Percentiles rank a stretch among this genome's conserved stretches.
These are phyloP conservation scores for Infundibulicybe gibba DNA, from an alignment of 768 basidiomycete genomes.

Conservation along the genomic window DNA sequence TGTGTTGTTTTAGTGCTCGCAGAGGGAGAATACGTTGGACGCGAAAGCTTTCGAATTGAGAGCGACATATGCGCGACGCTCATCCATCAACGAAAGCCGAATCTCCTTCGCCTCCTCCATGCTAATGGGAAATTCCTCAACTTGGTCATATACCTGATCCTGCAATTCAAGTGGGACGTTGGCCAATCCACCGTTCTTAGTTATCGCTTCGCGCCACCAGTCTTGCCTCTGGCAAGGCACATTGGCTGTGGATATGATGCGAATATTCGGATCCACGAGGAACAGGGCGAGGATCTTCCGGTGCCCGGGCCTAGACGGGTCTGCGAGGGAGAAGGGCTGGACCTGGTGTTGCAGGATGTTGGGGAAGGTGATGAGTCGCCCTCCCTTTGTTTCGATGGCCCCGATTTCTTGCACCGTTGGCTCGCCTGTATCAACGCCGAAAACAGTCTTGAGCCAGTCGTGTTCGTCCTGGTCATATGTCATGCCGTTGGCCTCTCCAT, in stretches of 20 bases:
- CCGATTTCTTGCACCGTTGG: constrained; percentile 5
- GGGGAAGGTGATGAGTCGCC: constrained; percentile 11
- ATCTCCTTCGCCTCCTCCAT: not conserved
- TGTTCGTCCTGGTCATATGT: constrained; percentile 11
- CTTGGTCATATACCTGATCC: not conserved
- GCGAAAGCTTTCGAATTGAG: not conserved
- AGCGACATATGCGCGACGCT: not conserved
- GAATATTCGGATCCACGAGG: constrained; percentile 13
- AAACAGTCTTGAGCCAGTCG: constrained; percentile 8
- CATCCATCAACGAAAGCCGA: not conserved
- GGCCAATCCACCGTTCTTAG: not conserved
- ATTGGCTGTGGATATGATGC: constrained; percentile 8
- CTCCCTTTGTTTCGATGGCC: constrained; percentile 9
- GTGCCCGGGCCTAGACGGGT: constrained; percentile 9
- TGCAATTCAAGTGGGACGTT: not conserved
- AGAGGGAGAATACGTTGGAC: not conserved
- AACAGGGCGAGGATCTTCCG: constrained; percentile 13
- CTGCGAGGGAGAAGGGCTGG: constrained; percentile 8
- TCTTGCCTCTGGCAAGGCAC: constrained; percentile 6
- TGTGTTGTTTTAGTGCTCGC: not conserved
- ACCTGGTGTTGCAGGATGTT: constrained; percentile 12
- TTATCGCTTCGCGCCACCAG: constrained; percentile 5
- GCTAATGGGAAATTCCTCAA: not conserved
- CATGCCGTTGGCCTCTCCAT: constrained; percentile 4
- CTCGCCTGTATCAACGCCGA: constrained; percentile 4